phyloP scores from a whole-genome alignment of 2,329 filamentous ascomycete genomes.

The Paraphaeosphaeria sporulosa region DNA sequence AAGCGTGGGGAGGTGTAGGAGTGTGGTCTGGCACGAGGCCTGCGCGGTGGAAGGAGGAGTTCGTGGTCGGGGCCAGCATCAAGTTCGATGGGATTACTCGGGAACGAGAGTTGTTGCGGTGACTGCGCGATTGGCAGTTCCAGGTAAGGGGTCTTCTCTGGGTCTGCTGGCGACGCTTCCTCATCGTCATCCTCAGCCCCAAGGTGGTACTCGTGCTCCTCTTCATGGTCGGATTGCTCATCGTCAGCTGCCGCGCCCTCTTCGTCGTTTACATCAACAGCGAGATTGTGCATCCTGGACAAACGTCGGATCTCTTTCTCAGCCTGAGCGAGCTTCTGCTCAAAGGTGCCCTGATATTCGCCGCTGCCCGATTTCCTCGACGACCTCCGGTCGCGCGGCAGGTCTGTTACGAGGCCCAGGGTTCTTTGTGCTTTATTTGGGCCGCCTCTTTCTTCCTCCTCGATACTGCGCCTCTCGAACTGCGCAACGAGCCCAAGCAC shows the following conservation, averaged over 20 bases:
- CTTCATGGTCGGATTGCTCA: background rate
- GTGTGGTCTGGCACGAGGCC: constrained; percentile 26
- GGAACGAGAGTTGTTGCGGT: constrained; percentile 10
- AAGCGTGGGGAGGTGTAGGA: constrained; percentile 36
- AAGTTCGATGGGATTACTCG: constrained; percentile 5
- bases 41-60: constrained; percentile 9
- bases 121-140: constrained; percentile 1
- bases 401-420: constrained; percentile 7
- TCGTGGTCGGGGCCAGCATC: constrained; percentile 9
- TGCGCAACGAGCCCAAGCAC: constrained; percentile 14
- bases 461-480: background rate
- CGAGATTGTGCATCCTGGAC: constrained; percentile 9
- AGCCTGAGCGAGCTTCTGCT: constrained; percentile 13
- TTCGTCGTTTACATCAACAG: constrained; percentile 1
- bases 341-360: background rate
- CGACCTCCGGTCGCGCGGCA: constrained; percentile 7
- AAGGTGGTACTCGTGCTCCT: background rate
- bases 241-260: background rate
- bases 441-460: background rate
- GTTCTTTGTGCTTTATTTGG: constrained; percentile 13
- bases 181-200: background rate
- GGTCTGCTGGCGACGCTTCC: background rate
- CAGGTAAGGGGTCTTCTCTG: background rate
- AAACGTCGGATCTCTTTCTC: constrained; percentile 15
- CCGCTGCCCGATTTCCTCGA: constrained; percentile 2